Conservation (phyloP, 768 basidiomycete genomes). For the Tylopilus vinaceipallidus region DNA sequence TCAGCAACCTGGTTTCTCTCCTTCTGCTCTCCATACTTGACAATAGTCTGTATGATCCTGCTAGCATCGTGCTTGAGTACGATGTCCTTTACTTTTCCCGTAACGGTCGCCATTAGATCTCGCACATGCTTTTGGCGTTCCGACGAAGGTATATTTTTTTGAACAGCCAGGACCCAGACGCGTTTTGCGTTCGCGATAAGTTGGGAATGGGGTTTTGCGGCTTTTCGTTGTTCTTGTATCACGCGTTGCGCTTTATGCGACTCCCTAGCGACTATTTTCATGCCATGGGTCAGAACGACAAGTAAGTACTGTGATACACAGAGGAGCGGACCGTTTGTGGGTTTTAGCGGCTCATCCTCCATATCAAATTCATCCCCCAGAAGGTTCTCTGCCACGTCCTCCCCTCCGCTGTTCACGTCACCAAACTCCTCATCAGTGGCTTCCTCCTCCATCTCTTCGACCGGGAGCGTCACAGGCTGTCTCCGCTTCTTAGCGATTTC, state of each 20-base stretch:
- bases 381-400: slow-evolving; percentile 16
- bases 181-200: slow-evolving; percentile 71
- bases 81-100: slow-evolving; percentile 81
- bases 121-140: slow-evolving; percentile 76
- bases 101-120: slow-evolving; percentile 71
- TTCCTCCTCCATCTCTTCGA: slow-evolving; percentile 34
- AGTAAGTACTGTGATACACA: neutral
- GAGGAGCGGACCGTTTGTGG: slow-evolving; percentile 55
- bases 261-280: slow-evolving; percentile 54
- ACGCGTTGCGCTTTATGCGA: slow-evolving; percentile 69
- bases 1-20: slow-evolving; percentile 79
- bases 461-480: slow-evolving; percentile 50
- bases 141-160: slow-evolving; percentile 63
- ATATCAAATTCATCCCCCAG: slow-evolving; percentile 34
- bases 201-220: slow-evolving; percentile 73
- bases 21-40: slow-evolving; percentile 73
- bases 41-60: slow-evolving; percentile 75
- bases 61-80: slow-evolving; percentile 92
- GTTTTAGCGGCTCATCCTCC: slow-evolving; percentile 37
- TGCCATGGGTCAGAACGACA: slow-evolving; percentile 6
- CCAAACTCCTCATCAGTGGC: slow-evolving; percentile 37
- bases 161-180: slow-evolving; percentile 72
- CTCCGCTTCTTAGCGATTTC: slow-evolving; percentile 56
- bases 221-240: slow-evolving; percentile 66
- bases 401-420: slow-evolving; percentile 33